A percentile compares a stretch with the other conserved stretches of the same genome.
Conservation (phyloP, 805 yeast genomes). For the Wickerhamiella azymoides region DNA sequence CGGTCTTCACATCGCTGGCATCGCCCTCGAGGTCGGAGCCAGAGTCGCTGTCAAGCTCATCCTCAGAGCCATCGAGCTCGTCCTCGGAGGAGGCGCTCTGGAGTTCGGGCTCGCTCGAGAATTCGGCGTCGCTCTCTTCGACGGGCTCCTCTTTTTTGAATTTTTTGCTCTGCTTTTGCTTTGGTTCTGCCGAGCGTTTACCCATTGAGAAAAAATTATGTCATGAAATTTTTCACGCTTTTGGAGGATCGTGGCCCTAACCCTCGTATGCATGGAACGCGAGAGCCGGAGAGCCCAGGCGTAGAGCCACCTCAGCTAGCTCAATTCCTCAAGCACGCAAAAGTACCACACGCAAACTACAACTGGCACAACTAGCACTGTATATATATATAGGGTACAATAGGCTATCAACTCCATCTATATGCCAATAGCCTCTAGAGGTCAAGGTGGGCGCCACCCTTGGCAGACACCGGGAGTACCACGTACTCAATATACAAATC, state of each 20-base stretch:
- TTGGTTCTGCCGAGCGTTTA: conserved; percentile 15
- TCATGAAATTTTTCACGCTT: not conserved
- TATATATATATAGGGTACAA: too few relatives aligned
- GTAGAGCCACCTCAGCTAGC: too few relatives aligned
- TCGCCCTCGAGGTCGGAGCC: conserved; percentile 7
- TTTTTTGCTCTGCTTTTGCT: conserved; percentile 21
- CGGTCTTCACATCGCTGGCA: conserved; percentile 14
- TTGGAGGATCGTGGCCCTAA: not conserved
- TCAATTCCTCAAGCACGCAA: too few relatives aligned
- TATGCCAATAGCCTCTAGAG: not conserved
- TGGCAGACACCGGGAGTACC: conserved; percentile 19
- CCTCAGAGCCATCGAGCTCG: conserved; percentile 10
- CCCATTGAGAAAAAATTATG: conserved; percentile 7
- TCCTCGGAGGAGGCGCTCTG: conserved; percentile 11
- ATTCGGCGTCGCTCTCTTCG: not conserved
- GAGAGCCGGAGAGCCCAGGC: too few relatives aligned
- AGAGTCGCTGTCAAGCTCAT: conserved; percentile 13
- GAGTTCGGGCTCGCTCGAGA: not conserved
- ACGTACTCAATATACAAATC: conserved; percentile 36
- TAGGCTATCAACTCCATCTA: too few relatives aligned
- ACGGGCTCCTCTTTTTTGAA: conserved; percentile 20
- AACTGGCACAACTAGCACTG: too few relatives aligned
- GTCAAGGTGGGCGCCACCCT: not conserved
- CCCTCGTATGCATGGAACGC: not conserved
- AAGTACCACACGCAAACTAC: too few relatives aligned